Percentiles rank a stretch among this genome's conserved stretches.
Evolutionary conservation across 768 basidiomycete genomes (phyloP).

Genomic region (Strobilomyces confusus): DNA sequence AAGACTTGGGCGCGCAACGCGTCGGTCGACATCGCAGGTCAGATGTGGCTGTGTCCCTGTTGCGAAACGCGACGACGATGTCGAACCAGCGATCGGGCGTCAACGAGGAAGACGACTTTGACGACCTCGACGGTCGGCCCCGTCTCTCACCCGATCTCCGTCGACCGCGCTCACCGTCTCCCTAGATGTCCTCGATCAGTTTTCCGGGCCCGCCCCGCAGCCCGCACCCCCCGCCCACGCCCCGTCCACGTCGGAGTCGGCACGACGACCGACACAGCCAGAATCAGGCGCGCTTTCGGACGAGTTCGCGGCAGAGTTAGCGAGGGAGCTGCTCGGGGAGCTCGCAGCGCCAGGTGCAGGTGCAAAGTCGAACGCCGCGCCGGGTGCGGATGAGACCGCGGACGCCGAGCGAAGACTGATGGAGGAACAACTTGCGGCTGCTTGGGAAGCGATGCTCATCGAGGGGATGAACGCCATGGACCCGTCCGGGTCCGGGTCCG

Average conservation of each 20-base stretch:
- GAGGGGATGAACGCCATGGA: conserved; percentile 50
- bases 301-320: conserved; percentile 39
- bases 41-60: neutral
- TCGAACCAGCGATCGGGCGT: conserved; percentile 13
- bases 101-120: conserved; percentile 37
- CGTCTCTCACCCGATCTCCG: neutral
- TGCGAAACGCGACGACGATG: neutral
- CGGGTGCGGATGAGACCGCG: conserved; percentile 10
- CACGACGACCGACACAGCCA: conserved; percentile 9
- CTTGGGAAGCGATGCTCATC: conserved; percentile 70
- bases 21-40: conserved; percentile 22
- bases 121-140: conserved; percentile 40
- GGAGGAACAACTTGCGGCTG: conserved; percentile 45
- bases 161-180: conserved; percentile 7
- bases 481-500: conserved; percentile 3
- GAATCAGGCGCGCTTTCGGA: conserved; percentile 12
- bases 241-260: conserved; percentile 15
- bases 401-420: neutral
- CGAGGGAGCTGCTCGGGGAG: conserved; percentile 34
- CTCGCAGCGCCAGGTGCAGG: conserved; percentile 14
- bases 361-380: conserved; percentile 6
- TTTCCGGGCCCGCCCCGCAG: conserved; percentile 25
- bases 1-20: conserved; percentile 48
- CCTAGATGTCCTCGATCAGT: conserved; percentile 49
- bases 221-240: conserved; percentile 5